Evolutionary conservation across 1,284 basidiomycete species (phyloP), one percentile per base, ranked within the genome.

Genomic region (Vanrija humicola): DNA sequence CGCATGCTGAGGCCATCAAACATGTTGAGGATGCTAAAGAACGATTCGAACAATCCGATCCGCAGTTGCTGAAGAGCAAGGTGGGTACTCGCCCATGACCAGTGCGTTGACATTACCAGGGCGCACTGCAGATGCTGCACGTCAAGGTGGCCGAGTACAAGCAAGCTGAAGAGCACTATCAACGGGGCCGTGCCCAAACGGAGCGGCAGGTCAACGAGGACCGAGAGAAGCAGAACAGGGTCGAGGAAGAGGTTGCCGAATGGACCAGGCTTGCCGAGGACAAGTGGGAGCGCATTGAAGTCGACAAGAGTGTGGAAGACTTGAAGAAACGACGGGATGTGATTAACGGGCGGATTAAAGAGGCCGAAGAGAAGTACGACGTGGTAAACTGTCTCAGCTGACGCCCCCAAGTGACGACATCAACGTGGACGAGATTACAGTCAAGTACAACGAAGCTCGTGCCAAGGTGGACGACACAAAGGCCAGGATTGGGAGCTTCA

Each of bases 371-470:
- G 68, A 81, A 78, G 84, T 88, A 34, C 12, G 59, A 46, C 81
- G 73, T 29, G 46, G n/a, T 23, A 10, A 38, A 29, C 29, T 21
- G 38, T 23, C 19, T 12, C 12, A 3, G 40, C 45, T 53, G 38
- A 50, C 19, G 3, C 25, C 6, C 9, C 8, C 61, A 90, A 23
- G 88, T 49, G 83, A 88, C 56, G 89, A 89, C 5, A 83, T 86
- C 5, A 82, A 84, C 6, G 81, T 90, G 3, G 90, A 92, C 54
- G 84, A 92, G 55, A 83, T 92, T 76, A 81, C 84, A 0, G 78
- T 80, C 21, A 84, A 88, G 61, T 80, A 89, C 44, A 84, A 84
- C n/a, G 42, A 23, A 12, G 55, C 56, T 1, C 34, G 34, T 12
- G 34, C 34, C 34, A 34, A 34, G 9, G 14, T 14, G 9, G 34